Evolutionary conservation across 2,329 filamentous ascomycete genomes (phyloP).

Genomic region (Penicillium sp.): DNA sequence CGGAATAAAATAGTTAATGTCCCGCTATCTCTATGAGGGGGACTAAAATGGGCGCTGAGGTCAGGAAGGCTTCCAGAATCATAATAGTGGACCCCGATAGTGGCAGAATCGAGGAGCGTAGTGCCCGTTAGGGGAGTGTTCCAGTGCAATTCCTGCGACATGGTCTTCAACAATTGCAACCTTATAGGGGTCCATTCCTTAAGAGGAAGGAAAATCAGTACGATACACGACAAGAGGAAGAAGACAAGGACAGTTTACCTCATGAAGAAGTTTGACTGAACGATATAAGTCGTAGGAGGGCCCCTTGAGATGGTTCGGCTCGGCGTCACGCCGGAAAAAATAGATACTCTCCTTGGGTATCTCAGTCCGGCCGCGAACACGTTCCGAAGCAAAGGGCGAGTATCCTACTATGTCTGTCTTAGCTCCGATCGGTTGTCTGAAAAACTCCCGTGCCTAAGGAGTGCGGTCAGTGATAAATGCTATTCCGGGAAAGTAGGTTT

Average conservation of each 20-base stretch:
- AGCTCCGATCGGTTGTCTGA: not conserved
- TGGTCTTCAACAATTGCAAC: no score
- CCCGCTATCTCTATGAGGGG: slow-evolving; percentile 11
- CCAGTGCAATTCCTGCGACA: no score
- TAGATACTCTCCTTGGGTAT: slow-evolving; percentile 5
- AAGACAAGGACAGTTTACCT: no score
- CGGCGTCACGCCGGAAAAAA: not conserved
- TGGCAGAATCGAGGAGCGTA: slow-evolving; percentile 2
- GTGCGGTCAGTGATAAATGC: not conserved
- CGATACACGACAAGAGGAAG: no score
- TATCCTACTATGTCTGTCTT: slow-evolving; percentile 1
- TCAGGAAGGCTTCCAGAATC: not conserved
- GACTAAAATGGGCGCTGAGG: not conserved
- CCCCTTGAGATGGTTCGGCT: no score
- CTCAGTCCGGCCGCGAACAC: slow-evolving; percentile 5
- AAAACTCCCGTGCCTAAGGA: slow-evolving; percentile 4
- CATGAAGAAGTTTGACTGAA: no score
- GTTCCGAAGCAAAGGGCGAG: slow-evolving; percentile 1
- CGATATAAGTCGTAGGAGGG: no score
- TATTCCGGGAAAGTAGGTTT: not conserved
- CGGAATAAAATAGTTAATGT: slow-evolving; percentile 10
- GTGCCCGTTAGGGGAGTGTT: not conserved
- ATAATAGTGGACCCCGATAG: slow-evolving; percentile 8
- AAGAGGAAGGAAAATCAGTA: no score
- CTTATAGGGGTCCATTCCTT: no score